Evolutionary conservation across 805 yeast species (phyloP).

Genomic region (Kazachstania viticola): DNA sequence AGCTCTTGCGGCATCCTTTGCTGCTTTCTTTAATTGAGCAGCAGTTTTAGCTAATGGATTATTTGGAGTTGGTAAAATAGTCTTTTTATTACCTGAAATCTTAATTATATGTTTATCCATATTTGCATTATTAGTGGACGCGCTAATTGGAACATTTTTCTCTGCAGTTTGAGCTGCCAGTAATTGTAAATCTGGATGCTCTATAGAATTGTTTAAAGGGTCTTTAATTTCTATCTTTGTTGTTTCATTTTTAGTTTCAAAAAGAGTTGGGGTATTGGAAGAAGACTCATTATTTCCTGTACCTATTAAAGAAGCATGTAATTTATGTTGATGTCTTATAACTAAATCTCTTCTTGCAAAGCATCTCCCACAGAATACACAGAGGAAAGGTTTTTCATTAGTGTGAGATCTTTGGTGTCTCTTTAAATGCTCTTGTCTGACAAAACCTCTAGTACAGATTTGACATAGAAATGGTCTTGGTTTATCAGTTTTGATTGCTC

Average conservation of each 20-base stretch:
- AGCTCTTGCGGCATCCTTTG: constrained; percentile 10
- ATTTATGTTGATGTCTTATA: constrained; percentile 86
- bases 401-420: constrained; percentile 93
- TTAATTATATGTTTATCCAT: constrained; percentile 27
- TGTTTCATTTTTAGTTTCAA: not conserved
- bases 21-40: constrained; percentile 23
- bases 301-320: constrained; percentile 48
- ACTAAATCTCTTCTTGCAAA: constrained; percentile 84
- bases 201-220: not conserved
- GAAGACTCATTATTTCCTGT: constrained; percentile 1
- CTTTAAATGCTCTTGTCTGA: constrained; percentile 84
- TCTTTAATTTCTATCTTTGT: too few species aligned
- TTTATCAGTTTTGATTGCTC: constrained; percentile 74
- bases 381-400: constrained; percentile 90
- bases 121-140: constrained; percentile 3
- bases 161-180: not conserved
- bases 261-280: too few species aligned
- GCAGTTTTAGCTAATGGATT: constrained; percentile 22
- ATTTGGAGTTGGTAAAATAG: constrained; percentile 26
- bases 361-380: constrained; percentile 92
- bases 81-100: constrained; percentile 30
- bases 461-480: constrained; percentile 88
- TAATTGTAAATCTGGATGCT: not conserved
- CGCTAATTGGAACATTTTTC: not conserved
- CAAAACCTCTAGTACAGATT: constrained; percentile 89